Conservation (phyloP, 2,329 filamentous ascomycete genomes). For the Hansfordia pulvinata region DNA sequence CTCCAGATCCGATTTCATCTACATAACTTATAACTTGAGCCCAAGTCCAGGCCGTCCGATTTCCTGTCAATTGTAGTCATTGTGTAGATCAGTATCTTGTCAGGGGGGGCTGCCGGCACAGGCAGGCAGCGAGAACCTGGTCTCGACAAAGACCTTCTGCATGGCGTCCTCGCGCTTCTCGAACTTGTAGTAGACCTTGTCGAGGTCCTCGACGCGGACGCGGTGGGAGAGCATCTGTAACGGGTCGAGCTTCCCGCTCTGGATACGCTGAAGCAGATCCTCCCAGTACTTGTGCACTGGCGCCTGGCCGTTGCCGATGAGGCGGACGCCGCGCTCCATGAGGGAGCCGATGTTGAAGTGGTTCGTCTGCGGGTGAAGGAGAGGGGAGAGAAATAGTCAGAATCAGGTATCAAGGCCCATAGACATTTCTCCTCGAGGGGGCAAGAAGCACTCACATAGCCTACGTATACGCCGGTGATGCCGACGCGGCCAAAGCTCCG, state of each 20-base stretch:
- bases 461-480: slow-evolving; percentile 58
- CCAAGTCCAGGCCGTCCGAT: no score
- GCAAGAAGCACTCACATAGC: slow-evolving; percentile 30
- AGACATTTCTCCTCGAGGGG: no score
- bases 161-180: slow-evolving; percentile 51
- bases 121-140: slow-evolving; percentile 37
- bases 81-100: slow-evolving; percentile 24
- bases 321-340: slow-evolving; percentile 75
- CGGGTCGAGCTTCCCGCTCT: slow-evolving; percentile 56
- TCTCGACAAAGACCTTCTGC: slow-evolving; percentile 67
- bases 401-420: no score
- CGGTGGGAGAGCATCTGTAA: slow-evolving; percentile 73
- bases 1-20: no score
- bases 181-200: slow-evolving; percentile 51
- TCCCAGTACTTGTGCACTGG: slow-evolving; percentile 81
- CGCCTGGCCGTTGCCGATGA: slow-evolving; percentile 54
- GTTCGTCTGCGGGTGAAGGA: slow-evolving; percentile 40
- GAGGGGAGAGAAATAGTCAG: not conserved
- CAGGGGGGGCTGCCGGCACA: slow-evolving; percentile 27
- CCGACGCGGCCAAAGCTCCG: slow-evolving; percentile 61
- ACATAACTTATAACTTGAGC: no score
- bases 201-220: slow-evolving; percentile 59
- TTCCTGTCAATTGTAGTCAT: no score
- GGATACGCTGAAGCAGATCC: slow-evolving; percentile 55
- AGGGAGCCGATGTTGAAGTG: slow-evolving; percentile 73